A percentile compares a stretch with the other conserved stretches of the same genome.
phyloP scores from a whole-genome alignment of 495 filamentous ascomycete genomes.

The Aspergillus baeticus region DNA sequence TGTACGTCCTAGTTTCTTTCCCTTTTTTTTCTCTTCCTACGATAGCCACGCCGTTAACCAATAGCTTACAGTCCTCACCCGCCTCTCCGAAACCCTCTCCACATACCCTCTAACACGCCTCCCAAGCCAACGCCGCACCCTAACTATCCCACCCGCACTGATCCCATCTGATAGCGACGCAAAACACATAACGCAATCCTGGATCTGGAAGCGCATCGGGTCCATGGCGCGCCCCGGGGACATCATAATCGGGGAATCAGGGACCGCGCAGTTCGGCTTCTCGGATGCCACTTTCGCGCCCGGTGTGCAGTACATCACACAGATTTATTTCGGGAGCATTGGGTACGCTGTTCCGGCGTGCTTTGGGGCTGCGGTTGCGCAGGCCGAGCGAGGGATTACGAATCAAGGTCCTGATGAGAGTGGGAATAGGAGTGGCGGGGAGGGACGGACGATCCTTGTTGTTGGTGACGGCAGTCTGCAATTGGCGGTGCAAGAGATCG shows the following conservation, averaged over 20 bases:
- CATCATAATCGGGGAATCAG: constrained; percentile 42
- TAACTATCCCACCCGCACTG: constrained; percentile 14
- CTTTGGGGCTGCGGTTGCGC: constrained; percentile 49
- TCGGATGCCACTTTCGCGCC: constrained; percentile 29
- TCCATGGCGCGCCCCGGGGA: constrained; percentile 34
- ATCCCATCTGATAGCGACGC: constrained; percentile 22
- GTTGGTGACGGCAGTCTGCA: constrained; percentile 84
- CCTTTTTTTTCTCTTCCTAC: background rate
- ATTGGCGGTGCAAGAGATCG: constrained; percentile 74
- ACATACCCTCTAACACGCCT: background rate
- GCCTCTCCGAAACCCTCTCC: background rate
- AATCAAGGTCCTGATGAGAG: constrained; percentile 22
- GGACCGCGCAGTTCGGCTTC: constrained; percentile 36
- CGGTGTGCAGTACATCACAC: constrained; percentile 30
- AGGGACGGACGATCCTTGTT: constrained; percentile 58
- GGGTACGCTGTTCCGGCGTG: constrained; percentile 49
- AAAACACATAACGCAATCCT: constrained; percentile 21
- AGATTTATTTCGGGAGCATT: constrained; percentile 43
- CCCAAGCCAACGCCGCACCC: too few species aligned
- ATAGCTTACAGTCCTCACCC: background rate
- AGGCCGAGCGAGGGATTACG: background rate
- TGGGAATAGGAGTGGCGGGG: background rate
- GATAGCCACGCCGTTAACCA: background rate
- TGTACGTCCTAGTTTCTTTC: background rate
- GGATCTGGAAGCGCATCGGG: constrained; percentile 29